Percentiles rank a stretch among this genome's conserved stretches.
These are phyloP conservation scores for Davidsoniella eucalypti DNA, from an alignment of 2,329 filamentous ascomycete genomes.

Conservation along the genomic window DNA sequence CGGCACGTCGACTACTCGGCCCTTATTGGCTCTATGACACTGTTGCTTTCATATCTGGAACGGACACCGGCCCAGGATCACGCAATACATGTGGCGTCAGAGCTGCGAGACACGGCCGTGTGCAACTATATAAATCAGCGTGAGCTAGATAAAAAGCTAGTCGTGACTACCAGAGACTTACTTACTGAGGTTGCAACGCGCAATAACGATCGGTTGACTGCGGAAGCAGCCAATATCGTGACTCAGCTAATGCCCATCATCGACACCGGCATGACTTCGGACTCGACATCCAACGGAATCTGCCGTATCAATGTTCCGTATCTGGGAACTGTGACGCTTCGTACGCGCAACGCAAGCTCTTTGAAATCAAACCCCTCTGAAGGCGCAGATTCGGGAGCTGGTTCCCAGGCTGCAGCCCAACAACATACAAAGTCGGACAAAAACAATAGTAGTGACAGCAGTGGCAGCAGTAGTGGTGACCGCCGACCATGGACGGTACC, in stretches of 20 bases:
- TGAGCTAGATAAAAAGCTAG: conserved; percentile 22
- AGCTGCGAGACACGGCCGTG: neutral
- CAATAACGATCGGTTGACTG: conserved; percentile 26
- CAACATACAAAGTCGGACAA: too few relatives aligned
- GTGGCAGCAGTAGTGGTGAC: too few relatives aligned
- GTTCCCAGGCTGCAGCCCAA: neutral
- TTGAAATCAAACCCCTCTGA: neutral
- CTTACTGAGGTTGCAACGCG: conserved; percentile 24
- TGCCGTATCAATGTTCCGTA: conserved; percentile 29
- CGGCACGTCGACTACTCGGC: conserved; percentile 36
- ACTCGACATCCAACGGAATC: conserved; percentile 12
- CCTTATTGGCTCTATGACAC: conserved; percentile 33
- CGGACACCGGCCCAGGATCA: conserved; percentile 11
- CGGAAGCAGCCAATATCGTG: conserved; percentile 28
- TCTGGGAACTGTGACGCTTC: conserved; percentile 30
- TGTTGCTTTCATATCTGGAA: conserved; percentile 34
- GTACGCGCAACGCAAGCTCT: conserved; percentile 12
- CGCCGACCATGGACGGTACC: neutral
- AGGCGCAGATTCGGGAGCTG: neutral
- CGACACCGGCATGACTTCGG: conserved; percentile 15
- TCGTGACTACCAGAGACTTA: conserved; percentile 22
- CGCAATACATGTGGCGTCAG: conserved; percentile 3
- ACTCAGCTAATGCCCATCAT: conserved; percentile 27
- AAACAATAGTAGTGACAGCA: too few relatives aligned
- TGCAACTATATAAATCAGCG: conserved; percentile 16